These are phyloP conservation scores for Dendrocalamus sinicus DNA, from an alignment of 176 grass and related monocot species.

Conservation along the genomic window DNA sequence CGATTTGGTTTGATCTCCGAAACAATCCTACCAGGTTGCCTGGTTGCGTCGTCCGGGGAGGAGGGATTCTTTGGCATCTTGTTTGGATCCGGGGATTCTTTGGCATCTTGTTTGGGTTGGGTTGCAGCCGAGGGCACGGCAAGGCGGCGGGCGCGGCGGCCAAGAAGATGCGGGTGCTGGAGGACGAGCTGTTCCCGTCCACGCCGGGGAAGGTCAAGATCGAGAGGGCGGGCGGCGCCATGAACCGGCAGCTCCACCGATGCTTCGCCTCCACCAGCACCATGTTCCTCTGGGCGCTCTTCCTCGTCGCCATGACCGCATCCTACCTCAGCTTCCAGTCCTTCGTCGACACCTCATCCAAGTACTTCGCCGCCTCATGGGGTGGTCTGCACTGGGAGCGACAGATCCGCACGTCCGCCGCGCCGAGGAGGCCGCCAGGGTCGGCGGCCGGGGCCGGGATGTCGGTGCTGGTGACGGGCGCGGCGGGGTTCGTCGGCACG, in stretches of 20 bases:
- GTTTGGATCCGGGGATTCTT: too few species aligned
- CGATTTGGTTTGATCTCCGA: background rate
- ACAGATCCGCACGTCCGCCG: conserved; percentile 79
- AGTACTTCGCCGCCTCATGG: conserved; percentile 77
- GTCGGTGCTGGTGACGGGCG: conserved; percentile 75
- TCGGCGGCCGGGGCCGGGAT: conserved; percentile 28
- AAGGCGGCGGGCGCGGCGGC: background rate
- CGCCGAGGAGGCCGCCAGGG: conserved; percentile 33
- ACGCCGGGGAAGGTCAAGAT: conserved; percentile 96
- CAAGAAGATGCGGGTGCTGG: conserved; percentile 72
- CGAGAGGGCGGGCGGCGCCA: conserved; percentile 58
- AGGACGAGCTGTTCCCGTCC: conserved; percentile 91
- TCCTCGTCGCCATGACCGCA: conserved; percentile 84
- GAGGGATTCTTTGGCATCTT: background rate
- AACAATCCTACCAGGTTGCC: background rate
- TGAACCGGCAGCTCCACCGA: conserved; percentile 79
- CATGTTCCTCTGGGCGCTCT: conserved; percentile 85
- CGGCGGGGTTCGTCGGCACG: conserved; percentile 70
- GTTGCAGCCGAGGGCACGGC: background rate
- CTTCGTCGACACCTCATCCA: conserved; percentile 87
- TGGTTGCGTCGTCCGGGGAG: background rate
- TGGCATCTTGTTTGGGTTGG: background rate
- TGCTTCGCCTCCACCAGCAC: conserved; percentile 89
- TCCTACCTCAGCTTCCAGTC: conserved; percentile 92
- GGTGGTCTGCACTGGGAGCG: conserved; percentile 91